Evolutionary conservation across 2,329 filamentous ascomycete species (phyloP), one percentile per base, ranked within the genome.

Genomic region (Mycosphaerelloides madeirae): DNA sequence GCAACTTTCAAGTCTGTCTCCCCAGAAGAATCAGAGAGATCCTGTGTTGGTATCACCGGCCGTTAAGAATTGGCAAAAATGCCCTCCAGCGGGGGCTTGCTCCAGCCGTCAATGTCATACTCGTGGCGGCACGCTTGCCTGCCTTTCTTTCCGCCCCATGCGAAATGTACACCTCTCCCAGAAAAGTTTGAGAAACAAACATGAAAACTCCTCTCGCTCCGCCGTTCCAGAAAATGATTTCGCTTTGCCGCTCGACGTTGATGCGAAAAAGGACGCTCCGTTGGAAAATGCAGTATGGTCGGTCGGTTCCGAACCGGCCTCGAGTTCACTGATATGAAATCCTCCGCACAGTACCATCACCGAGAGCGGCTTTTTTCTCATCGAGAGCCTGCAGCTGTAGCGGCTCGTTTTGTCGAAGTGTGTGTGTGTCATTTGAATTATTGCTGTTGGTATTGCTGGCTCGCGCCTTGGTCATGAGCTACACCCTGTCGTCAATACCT

Each of bases 1-100:
- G 25, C 14, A 31, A 34, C 42, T 41, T 46, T 28, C 13, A 43
- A 32, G 45, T 48, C 43, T 54, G 48, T 46, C 48, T 49, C 46
- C 44, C 20, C 38, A 38, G 22, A 25, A 25, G 22, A 25, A 36
- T 36, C 41, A 29, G 36, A 46, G 44, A 40, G 31, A 44, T 43
- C 35, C 47, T 25, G 43, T 50, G 14, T 25, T 55, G 49, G 50
- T 55, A 49, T 55, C 50, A 47, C 48, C 52, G 48, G 53, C 52
- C 53, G 47, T 52, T 42, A 52, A 39, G 32, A 43, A 46, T 34
- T 22, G 32, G n/a, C n/a, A n/a, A 41, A 40, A 31, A 38, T 44
- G 48, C 43, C 48, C n/a, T 18, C 16, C 6, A 37, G 25, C 37
- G 45, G 46, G 16, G 25, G n/a, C n/a, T n/a, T n/a, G 34, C 38